Percentiles rank a stretch among this genome's conserved stretches.
phyloP scores from a whole-genome alignment of 495 filamentous ascomycete genomes.

The Penicillium taxi region DNA sequence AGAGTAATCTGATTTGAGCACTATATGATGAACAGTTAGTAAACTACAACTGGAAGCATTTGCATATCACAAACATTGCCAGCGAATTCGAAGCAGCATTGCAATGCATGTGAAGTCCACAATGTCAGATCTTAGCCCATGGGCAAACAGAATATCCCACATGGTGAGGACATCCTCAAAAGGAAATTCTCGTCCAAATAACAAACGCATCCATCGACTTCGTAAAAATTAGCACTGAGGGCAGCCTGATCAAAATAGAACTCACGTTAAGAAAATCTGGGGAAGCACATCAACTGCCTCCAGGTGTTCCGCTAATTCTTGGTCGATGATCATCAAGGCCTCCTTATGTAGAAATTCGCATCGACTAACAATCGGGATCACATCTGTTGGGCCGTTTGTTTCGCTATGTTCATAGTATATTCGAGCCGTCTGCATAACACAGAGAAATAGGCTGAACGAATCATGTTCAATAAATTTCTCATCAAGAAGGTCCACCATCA shows the following conservation, averaged over 20 bases:
- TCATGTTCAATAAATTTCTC: slow-evolving; percentile 76
- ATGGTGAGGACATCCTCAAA: slow-evolving; percentile 75
- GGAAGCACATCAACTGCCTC: slow-evolving; percentile 83
- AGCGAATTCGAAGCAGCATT: slow-evolving; percentile 88
- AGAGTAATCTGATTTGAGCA: slow-evolving; percentile 80
- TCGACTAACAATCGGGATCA: slow-evolving; percentile 75
- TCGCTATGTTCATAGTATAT: slow-evolving; percentile 70
- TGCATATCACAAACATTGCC: slow-evolving; percentile 59
- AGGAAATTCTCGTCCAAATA: slow-evolving; percentile 89
- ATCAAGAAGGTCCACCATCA: slow-evolving; percentile 62
- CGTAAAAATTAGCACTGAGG: slow-evolving; percentile 3
- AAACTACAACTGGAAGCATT: not conserved
- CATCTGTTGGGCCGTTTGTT: slow-evolving; percentile 35
- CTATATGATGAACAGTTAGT: slow-evolving; percentile 38
- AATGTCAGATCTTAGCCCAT: slow-evolving; percentile 72
- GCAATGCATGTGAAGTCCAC: slow-evolving; percentile 85
- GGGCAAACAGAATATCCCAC: slow-evolving; percentile 89
- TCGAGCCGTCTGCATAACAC: slow-evolving; percentile 79
- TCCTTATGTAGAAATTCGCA: slow-evolving; percentile 80
- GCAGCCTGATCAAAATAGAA: not conserved
- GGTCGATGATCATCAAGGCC: slow-evolving; percentile 67
- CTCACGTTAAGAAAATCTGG: slow-evolving; percentile 88
- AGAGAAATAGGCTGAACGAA: slow-evolving; percentile 74
- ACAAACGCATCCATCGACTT: slow-evolving; percentile 87
- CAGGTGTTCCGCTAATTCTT: slow-evolving; percentile 73